phyloP scores from a whole-genome alignment of 1,284 basidiomycete species.

The Sanghuangporus baumii region DNA sequence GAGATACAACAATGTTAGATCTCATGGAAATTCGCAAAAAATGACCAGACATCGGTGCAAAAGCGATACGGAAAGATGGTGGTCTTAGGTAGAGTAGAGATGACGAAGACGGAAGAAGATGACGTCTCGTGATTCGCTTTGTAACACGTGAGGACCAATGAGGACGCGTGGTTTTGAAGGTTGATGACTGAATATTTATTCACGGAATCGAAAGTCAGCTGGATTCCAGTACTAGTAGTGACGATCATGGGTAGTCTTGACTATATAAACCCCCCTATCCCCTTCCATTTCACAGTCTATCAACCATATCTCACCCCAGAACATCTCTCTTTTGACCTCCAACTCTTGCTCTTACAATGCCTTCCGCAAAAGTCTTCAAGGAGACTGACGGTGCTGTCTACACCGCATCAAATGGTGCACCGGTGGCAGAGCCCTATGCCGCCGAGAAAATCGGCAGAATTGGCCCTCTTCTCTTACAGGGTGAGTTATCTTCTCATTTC shows the following conservation, averaged over 20 bases:
- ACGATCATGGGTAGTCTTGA: neutral
- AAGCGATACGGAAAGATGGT: neutral
- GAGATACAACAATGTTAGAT: neutral
- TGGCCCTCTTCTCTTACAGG: conserved; percentile 85
- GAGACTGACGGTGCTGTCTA: conserved; percentile 59
- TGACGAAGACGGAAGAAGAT: neutral
- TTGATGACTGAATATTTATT: neutral
- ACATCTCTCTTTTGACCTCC: neutral
- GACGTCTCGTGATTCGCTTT: neutral
- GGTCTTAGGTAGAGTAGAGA: neutral
- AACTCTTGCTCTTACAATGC: conserved; percentile 27
- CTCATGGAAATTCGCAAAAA: neutral
- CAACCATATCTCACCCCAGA: neutral
- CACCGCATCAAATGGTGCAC: conserved; percentile 82
- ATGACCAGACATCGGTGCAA: neutral
- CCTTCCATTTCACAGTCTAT: neutral
- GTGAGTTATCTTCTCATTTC: no score
- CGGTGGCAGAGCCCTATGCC: conserved; percentile 67
- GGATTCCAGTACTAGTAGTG: neutral
- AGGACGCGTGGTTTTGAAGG: neutral
- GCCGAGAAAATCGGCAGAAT: conserved; percentile 68
- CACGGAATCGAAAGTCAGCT: neutral
- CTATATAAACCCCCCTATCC: neutral
- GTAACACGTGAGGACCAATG: neutral
- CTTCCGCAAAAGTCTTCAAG: conserved; percentile 54